Evolutionary conservation across 2,329 filamentous ascomycete species (phyloP).

Genomic region (Xylariaceae sp.): DNA sequence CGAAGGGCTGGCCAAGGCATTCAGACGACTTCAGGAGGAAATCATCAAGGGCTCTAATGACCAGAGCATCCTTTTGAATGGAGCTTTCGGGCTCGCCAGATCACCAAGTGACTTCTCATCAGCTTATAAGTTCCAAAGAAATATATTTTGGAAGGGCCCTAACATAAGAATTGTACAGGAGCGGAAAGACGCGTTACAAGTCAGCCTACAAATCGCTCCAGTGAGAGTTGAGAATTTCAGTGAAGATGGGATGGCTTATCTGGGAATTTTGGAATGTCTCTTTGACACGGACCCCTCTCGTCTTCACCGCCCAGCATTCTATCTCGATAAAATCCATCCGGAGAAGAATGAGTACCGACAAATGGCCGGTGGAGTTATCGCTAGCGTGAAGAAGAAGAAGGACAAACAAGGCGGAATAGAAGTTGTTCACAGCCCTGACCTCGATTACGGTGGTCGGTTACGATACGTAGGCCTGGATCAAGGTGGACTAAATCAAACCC

Average conservation of each 20-base stretch:
- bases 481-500: no score
- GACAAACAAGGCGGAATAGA: no score
- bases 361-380: no score
- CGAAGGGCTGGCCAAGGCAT: conserved; percentile 5
- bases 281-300: not conserved
- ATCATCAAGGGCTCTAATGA: conserved; percentile 6
- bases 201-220: not conserved
- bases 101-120: not conserved
- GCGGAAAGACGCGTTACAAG: not conserved
- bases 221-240: accelerated
- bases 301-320: not conserved
- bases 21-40: conserved; percentile 6
- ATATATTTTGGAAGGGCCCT: no score
- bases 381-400: no score
- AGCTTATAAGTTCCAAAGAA: not conserved
- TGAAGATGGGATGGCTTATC: no score
- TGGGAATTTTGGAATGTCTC: conserved; percentile 1
- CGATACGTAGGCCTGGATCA: no score
- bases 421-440: no score
- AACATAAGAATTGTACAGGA: not conserved
- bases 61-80: conserved; percentile 6
- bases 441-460: no score
- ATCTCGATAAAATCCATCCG: no score
- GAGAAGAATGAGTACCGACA: no score
- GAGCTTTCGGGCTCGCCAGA: not conserved